Base-by-base conservation (phyloP, 2,329 filamentous ascomycete species). In the Truncatella angustata region DNA sequence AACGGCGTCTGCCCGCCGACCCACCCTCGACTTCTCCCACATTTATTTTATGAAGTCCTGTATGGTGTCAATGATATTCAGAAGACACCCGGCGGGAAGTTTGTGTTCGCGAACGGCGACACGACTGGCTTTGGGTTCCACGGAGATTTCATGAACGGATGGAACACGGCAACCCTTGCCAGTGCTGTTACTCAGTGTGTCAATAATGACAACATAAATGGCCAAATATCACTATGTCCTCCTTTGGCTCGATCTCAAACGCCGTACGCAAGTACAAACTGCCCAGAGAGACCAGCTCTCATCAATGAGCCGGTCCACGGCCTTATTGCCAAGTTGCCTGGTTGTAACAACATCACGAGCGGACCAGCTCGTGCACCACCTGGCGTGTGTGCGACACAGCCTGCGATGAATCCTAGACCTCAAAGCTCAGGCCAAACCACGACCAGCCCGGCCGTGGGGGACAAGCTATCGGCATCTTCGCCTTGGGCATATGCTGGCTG, bases 141-240 rank as follows among this genome's bases (percentile, higher is more conserved):
- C 55, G 79, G 74, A 16, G 79, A 81, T 51, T 80, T 80, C 55
- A 65, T 75, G 54, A 78, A 78, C 49, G 77, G 76, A 18, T 78
- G 74, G 59, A 67, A 78, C 49, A 59, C 65, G 49, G 59, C 58
- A 12, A 66, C 73, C 20, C 66, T 77, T 21, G 21, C 45, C 18
- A 35, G 32, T 24, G 45, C 45, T 5, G 34, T 49, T 23, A 14
- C 32, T 3, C 45, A 49, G 18, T 49, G 45, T n/a, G 45, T 49
- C 21, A 49, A 49, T 12, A 49, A 49, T 16, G 45, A 49, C 28
- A 16, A 26, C 30, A 24, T 49, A 16, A 49, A 50, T 14, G 48
- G 48, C 12, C 20, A 42, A 11, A 36, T 50, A 2, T 20, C 36
- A 5, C n/a, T 32, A 18, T 50, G 48, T 20, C 48, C 48, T 2